A percentile compares a stretch with the other conserved stretches of the same genome.
Conservation (phyloP, 2,329 filamentous ascomycete species). For the Colletotrichum magnum region DNA sequence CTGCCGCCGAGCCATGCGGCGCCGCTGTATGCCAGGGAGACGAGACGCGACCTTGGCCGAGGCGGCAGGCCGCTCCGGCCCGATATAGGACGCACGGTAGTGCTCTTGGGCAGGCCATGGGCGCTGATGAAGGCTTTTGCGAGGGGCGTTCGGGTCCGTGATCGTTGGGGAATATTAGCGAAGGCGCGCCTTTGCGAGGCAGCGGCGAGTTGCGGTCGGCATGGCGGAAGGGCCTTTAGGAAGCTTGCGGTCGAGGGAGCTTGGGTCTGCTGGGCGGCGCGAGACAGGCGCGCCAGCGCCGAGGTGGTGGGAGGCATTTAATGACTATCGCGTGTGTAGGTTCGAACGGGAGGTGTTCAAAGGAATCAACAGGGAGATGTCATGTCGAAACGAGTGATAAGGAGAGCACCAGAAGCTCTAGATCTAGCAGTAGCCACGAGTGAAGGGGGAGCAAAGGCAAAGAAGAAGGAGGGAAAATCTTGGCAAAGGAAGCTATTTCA, state of each 20-base stretch:
- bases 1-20: slow-evolving; percentile 83
- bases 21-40: slow-evolving; percentile 76
- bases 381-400: slow-evolving; percentile 35
- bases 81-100: slow-evolving; percentile 59
- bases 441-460: neutral
- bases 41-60: slow-evolving; percentile 60
- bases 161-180: slow-evolving; percentile 29
- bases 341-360: neutral
- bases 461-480: neutral
- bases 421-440: neutral
- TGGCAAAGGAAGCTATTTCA: neutral
- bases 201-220: slow-evolving; percentile 6
- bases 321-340: slow-evolving; percentile 7
- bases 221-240: slow-evolving; percentile 26
- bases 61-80: slow-evolving; percentile 63
- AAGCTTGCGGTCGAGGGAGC: slow-evolving; percentile 1
- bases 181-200: slow-evolving; percentile 37
- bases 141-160: slow-evolving; percentile 30
- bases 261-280: slow-evolving; percentile 23
- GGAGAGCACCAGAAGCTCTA: slow-evolving; percentile 17
- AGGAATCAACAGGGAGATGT: slow-evolving; percentile 16
- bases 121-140: slow-evolving; percentile 39
- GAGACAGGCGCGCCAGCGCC: slow-evolving; percentile 35
- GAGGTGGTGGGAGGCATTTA: slow-evolving; percentile 39
- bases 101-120: slow-evolving; percentile 35